Percentiles rank a stretch among this genome's conserved stretches.
Conservation (phyloP, 176 grass and related monocot species). For the Neostapfia colusana region DNA sequence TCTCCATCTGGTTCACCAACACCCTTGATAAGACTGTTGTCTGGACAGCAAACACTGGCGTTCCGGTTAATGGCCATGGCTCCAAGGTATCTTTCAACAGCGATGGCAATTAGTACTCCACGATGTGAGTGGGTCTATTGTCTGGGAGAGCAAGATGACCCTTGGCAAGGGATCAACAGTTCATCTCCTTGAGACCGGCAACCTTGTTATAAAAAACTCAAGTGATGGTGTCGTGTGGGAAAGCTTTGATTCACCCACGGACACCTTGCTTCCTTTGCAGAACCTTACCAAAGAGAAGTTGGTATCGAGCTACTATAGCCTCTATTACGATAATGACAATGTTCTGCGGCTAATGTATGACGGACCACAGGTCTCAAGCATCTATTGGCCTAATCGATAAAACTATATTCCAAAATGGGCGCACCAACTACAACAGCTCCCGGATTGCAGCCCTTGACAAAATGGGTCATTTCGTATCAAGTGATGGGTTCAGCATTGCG, state of each 20-base stretch:
- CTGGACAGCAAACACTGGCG: conserved; percentile 45
- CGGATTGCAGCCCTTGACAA: conserved; percentile 34
- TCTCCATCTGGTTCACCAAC: conserved; percentile 55
- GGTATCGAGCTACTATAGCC: conserved; percentile 34
- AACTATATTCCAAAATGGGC: background rate
- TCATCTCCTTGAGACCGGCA: conserved; percentile 34
- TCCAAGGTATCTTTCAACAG: conserved; percentile 31
- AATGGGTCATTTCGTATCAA: conserved; percentile 32
- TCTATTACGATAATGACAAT: conserved; percentile 57
- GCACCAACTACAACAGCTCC: conserved; percentile 45
- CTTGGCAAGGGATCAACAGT: background rate
- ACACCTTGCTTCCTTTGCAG: conserved; percentile 53
- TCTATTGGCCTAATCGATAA: conserved; percentile 46
- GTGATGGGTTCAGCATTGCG: conserved; percentile 15
- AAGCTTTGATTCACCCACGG: conserved; percentile 53
- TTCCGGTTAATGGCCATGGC: conserved; percentile 45
- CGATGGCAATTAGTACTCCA: conserved; percentile 39
- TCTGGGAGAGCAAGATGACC: conserved; percentile 43
- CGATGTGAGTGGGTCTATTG: conserved; percentile 32
- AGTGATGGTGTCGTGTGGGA: conserved; percentile 32
- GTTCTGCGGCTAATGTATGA: conserved; percentile 49
- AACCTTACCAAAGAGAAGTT: conserved; percentile 31
- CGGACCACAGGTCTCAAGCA: conserved; percentile 44
- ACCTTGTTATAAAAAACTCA: conserved; percentile 29
- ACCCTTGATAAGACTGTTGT: conserved; percentile 34